phyloP scores from a whole-genome alignment of 2,329 filamentous ascomycete genomes.

The Penicillium sclerotigenum region DNA sequence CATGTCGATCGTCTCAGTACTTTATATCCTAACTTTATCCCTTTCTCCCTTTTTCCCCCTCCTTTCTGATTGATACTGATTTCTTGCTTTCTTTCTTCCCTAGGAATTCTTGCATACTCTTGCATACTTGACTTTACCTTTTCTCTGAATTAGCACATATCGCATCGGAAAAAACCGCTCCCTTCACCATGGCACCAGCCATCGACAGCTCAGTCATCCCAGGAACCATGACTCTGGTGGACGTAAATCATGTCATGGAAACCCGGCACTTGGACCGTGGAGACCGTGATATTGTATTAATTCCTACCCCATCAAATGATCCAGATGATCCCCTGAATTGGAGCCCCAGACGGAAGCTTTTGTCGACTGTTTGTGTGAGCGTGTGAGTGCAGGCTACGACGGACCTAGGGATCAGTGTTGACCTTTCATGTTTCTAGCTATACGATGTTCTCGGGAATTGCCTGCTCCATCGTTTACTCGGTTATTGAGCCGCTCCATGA shows the following conservation, averaged over 20 bases:
- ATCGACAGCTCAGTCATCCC: slow-evolving; percentile 35
- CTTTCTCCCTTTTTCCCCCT: not conserved
- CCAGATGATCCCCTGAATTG: slow-evolving; percentile 50
- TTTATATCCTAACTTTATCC: no score
- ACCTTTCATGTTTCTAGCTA: slow-evolving; percentile 27
- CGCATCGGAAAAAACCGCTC: not conserved
- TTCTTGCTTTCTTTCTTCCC: not conserved
- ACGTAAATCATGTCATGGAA: slow-evolving; percentile 36
- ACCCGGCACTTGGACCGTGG: slow-evolving; percentile 30
- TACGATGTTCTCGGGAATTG: slow-evolving; percentile 39
- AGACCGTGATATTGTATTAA: slow-evolving; percentile 41
- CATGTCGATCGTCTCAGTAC: no score
- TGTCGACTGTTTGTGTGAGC: slow-evolving; percentile 44
- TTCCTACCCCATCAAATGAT: slow-evolving; percentile 45
- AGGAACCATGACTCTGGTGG: slow-evolving; percentile 46
- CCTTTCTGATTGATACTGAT: no score
- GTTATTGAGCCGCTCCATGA: slow-evolving; percentile 38
- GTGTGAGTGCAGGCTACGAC: slow-evolving; percentile 28
- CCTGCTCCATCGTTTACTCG: slow-evolving; percentile 39
- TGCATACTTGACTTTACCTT: not conserved
- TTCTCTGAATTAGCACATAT: not conserved
- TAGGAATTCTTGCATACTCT: not conserved
- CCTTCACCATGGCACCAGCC: slow-evolving; percentile 24
- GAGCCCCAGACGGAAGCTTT: slow-evolving; percentile 42
- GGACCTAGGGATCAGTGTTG: not conserved